Evolutionary conservation across 176 grass and related monocot genomes (phyloP), one percentile per base, ranked within the genome.

Genomic region (Triticum urartu): DNA sequence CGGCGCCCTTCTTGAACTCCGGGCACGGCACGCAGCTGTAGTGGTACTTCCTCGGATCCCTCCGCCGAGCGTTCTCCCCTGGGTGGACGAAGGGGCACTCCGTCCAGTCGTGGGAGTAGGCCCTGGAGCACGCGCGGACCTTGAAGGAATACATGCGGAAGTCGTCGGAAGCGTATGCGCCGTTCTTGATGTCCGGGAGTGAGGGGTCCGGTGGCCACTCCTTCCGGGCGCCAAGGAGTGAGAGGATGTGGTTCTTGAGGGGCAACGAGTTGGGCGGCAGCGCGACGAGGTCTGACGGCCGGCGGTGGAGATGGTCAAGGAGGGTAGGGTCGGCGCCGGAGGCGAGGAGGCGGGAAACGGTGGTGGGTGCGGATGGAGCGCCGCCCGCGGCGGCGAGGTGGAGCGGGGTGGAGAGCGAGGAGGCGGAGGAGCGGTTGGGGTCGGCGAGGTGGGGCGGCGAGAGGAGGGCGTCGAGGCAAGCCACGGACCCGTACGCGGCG

Each of bases 71-170:
- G 80, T 95, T 95, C 93, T 95, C 93, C 15, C 93, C 93, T 26
- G 93, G 93, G 65, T 95, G 93, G 48, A 95, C 93, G 87, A 95
- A 95, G 20, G 93, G 93, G 78, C 93, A 95, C 88, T 95, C 93
- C 0, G 93, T 95, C 93, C 93, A 95, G 68, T 95, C 93, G 81
- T 95, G 93, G 22, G 93, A 95, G 66, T 95, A 95, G 7, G 93
- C 93, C 28, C 93, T 72, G 0, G 93, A 95, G 89, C 93, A 95
- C 0, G 93, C 91, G 65, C 90, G 86, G 21, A 95, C 90, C 88
- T 95, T 95, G 91, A 95, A 95, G 9, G 93, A 89, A 68, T 89
- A 95, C 89, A 95, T 95, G 50, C 93, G 84, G 81, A 95, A 95
- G 80, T 95, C 93, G 81, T 95, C 93, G 39, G 93, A 89, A 28